Conservation (phyloP, 306 rosid species). For the Acacia melanoxylon region DNA sequence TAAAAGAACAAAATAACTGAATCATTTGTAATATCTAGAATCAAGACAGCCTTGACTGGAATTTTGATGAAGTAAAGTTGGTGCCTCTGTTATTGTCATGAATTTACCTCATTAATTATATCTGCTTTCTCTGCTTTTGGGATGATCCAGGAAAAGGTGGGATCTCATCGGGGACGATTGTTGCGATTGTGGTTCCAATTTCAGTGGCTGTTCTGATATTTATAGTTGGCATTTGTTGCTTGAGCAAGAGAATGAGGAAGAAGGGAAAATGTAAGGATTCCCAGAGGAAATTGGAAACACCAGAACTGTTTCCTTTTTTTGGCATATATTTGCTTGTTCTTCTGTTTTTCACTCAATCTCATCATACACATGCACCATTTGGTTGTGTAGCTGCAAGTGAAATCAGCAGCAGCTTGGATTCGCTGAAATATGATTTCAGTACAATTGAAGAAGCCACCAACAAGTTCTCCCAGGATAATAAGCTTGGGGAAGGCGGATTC, state of each 20-base stretch:
- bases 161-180: too few species aligned
- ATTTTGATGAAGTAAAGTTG: neutral
- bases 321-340: neutral
- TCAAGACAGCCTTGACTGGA: neutral
- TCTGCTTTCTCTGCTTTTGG: too few species aligned
- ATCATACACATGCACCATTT: neutral
- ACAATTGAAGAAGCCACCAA: slow-evolving; percentile 45
- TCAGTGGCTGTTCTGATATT: slow-evolving; percentile 20
- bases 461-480: slow-evolving; percentile 41
- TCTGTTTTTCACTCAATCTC: neutral
- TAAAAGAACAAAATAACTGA: neutral
- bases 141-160: too few species aligned
- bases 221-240: slow-evolving; percentile 15
- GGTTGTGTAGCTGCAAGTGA: slow-evolving; percentile 5
- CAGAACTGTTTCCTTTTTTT: too few species aligned
- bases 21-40: neutral
- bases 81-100: too few species aligned
- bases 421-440: slow-evolving; percentile 44
- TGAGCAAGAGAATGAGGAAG: slow-evolving; percentile 21
- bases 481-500: slow-evolving; percentile 57
- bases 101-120: too few species aligned
- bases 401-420: neutral
- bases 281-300: neutral
- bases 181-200: slow-evolving; percentile 26
- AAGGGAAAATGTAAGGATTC: slow-evolving; percentile 27